Conservation (phyloP, 345 rosid genomes). For the Moringa oleifera region DNA sequence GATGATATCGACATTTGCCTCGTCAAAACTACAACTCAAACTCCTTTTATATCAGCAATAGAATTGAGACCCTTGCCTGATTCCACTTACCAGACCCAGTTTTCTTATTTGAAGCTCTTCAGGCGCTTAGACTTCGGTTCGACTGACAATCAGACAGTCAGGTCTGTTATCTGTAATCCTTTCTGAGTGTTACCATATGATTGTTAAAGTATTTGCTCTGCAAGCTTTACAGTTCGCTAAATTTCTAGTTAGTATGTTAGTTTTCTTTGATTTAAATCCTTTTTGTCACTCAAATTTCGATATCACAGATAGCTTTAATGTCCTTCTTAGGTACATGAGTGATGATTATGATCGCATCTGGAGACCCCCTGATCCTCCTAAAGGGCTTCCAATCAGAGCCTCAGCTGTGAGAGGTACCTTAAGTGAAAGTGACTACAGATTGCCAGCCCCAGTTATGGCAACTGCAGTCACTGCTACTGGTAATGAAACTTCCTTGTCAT, state of each 20-base stretch:
- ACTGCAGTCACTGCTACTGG: constrained; percentile 24
- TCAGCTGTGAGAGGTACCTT: constrained; percentile 5
- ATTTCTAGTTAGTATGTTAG: neutral
- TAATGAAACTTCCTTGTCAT: constrained; percentile 14
- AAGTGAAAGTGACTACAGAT: neutral
- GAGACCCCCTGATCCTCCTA: constrained; percentile 7
- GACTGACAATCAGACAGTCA: neutral
- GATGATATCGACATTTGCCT: constrained; percentile 20
- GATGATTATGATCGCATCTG: constrained; percentile 26
- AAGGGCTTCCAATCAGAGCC: constrained; percentile 20
- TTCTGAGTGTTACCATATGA: too few relatives aligned
- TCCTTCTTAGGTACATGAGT: constrained; percentile 12
- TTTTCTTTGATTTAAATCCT: too few relatives aligned
- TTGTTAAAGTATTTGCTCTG: too few relatives aligned
- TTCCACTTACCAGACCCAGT: constrained; percentile 22
- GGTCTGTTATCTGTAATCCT: neutral
- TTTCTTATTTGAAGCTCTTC: constrained; percentile 12
- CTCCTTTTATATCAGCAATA: constrained; percentile 20
- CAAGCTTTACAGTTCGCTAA: too few relatives aligned
- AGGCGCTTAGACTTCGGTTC: neutral
- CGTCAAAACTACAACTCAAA: constrained; percentile 20
- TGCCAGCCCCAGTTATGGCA: constrained; percentile 18
- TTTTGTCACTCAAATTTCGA: neutral
- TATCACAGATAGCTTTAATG: too few relatives aligned
- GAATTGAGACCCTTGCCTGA: constrained; percentile 23